These are phyloP conservation scores for Clavariopsis aquatica DNA, from an alignment of 495 filamentous ascomycete species.

Conservation along the genomic window DNA sequence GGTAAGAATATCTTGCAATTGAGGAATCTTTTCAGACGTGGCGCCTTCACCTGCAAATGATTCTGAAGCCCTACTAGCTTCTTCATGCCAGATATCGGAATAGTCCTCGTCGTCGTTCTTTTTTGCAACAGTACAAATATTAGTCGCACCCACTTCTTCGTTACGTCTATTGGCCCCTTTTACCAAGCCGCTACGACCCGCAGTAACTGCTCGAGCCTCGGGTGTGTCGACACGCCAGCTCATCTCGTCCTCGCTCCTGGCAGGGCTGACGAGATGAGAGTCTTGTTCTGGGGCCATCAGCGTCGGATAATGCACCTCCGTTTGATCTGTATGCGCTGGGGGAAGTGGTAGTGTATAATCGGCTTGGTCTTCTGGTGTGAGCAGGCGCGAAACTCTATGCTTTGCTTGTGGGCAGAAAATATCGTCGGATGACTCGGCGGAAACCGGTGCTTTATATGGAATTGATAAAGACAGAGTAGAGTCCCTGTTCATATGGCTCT, in stretches of 20 bases:
- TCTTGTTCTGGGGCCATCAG: constrained; percentile 6
- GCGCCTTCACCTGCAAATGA: constrained; percentile 24
- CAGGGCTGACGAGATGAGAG: constrained; percentile 39
- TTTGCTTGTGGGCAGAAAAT: constrained; percentile 22
- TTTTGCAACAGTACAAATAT: constrained; percentile 52
- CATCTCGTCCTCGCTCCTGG: constrained; percentile 41
- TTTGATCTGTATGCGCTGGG: constrained; percentile 1
- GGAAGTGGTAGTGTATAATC: constrained; percentile 29
- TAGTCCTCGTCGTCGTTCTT: constrained; percentile 29
- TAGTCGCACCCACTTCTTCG: constrained; percentile 50
- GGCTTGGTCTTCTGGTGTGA: constrained; percentile 37
- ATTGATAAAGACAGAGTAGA: constrained; percentile 14
- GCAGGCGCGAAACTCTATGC: constrained; percentile 26
- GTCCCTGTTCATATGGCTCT: constrained; percentile 21
- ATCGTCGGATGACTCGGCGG: constrained; percentile 14
- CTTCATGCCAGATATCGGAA: constrained; percentile 50
- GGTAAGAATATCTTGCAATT: constrained; percentile 36
- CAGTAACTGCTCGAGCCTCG: neutral
- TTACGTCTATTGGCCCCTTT: constrained; percentile 3
- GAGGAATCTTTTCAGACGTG: constrained; percentile 10
- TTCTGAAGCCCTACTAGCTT: constrained; percentile 46
- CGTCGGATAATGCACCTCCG: constrained; percentile 26
- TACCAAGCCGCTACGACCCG: neutral
- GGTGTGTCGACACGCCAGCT: constrained; percentile 44
- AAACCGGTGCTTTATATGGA: constrained; percentile 5